Percentiles rank a stretch among this genome's conserved stretches.
These are phyloP conservation scores for Beauveria medogensis DNA, from an alignment of 2,329 filamentous ascomycete genomes.

Conservation along the genomic window DNA sequence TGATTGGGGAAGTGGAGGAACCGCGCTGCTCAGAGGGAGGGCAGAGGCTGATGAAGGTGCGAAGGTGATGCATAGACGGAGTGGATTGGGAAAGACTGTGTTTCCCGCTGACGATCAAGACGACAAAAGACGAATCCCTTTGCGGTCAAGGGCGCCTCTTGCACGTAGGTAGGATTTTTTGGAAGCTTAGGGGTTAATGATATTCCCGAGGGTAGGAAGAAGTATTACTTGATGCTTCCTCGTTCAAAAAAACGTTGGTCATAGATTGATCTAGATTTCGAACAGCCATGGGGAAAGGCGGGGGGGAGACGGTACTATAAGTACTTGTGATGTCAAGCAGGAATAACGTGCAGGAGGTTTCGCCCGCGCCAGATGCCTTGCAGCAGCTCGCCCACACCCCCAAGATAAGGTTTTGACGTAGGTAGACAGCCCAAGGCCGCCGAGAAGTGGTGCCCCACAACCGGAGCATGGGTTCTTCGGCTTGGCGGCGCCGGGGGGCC, in stretches of 20 bases:
- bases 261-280: neutral
- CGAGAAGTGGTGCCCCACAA: neutral
- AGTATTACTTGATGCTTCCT: neutral
- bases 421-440: neutral
- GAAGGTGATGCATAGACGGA: slow-evolving; percentile 17
- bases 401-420: slow-evolving; percentile 4
- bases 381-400: neutral
- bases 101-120: neutral
- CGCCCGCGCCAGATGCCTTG: neutral
- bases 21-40: slow-evolving; percentile 14
- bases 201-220: neutral
- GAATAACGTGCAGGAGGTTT: too few species aligned
- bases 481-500: slow-evolving; percentile 6
- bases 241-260: neutral
- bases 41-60: slow-evolving; percentile 10
- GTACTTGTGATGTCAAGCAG: neutral
- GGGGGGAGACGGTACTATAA: neutral
- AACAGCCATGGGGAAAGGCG: neutral
- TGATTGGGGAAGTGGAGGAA: slow-evolving; percentile 1
- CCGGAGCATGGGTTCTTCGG: neutral
- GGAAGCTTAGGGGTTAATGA: neutral
- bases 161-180: neutral
- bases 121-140: neutral
- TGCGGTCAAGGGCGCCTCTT: neutral
- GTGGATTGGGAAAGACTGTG: neutral